Conservation (phyloP, 1,284 basidiomycete genomes). For the Naganishia cerealis region DNA sequence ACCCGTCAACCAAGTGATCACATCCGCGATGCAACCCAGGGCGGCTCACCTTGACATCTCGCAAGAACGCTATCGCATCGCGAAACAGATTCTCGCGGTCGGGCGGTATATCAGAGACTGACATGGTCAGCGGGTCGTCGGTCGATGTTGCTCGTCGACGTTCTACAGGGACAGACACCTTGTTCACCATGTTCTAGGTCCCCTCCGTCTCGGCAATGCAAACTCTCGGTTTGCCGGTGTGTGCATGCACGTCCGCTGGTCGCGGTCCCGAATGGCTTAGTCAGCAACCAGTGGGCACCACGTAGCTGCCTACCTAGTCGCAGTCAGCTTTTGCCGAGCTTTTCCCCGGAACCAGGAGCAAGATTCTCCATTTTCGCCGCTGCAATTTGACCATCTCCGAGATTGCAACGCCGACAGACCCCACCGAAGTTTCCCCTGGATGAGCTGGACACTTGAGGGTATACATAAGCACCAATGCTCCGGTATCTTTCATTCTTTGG, state of each 20-base stretch:
- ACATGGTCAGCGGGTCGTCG: constrained; percentile 1
- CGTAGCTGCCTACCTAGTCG: too few relatives aligned
- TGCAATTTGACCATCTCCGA: not conserved
- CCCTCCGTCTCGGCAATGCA: not conserved
- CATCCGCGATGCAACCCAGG: not conserved
- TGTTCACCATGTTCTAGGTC: not conserved
- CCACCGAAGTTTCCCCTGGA: not conserved
- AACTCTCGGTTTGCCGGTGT: too few relatives aligned
- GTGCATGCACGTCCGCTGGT: too few relatives aligned
- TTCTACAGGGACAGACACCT: not conserved
- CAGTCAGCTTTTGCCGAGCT: too few relatives aligned
- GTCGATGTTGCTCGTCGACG: not conserved
- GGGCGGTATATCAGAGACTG: constrained; percentile 4
- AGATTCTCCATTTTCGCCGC: not conserved
- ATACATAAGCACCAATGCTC: not conserved
- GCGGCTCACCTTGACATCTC: constrained; percentile 59
- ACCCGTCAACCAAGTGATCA: not conserved
- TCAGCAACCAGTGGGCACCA: too few relatives aligned
- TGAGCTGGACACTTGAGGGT: not conserved
- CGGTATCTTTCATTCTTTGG: not conserved
- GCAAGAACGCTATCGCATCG: constrained; percentile 77
- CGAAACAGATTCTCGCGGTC: constrained; percentile 57
- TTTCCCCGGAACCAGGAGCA: not conserved
- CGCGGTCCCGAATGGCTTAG: too few relatives aligned
- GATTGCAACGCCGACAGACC: not conserved